phyloP scores from a whole-genome alignment of 2,329 filamentous ascomycete species.

The Stenocarpella maydis region DNA sequence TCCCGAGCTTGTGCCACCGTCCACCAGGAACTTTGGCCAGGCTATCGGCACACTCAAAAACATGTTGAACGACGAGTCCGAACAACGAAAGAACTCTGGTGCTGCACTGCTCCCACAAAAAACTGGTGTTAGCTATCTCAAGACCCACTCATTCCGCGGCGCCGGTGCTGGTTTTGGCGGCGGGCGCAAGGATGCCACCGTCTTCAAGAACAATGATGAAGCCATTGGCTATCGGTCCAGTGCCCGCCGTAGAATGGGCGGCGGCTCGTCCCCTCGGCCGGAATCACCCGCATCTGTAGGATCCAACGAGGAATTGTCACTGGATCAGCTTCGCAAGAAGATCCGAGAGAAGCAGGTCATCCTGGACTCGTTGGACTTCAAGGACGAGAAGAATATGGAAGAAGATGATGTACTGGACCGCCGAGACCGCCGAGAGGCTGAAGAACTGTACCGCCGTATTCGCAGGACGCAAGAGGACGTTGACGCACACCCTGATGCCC shows the following conservation, averaged over 20 bases:
- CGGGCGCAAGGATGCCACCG: conserved; percentile 89
- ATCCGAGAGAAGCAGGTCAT: conserved; percentile 94
- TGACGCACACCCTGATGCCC: conserved; percentile 84
- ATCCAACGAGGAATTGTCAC: conserved; percentile 80
- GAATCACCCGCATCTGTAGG: conserved; percentile 74
- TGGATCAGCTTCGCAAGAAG: conserved; percentile 91
- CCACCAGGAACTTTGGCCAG: conserved; percentile 89
- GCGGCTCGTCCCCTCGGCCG: conserved; percentile 79
- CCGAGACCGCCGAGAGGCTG: conserved; percentile 88
- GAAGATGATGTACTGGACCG: conserved; percentile 93
- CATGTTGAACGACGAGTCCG: conserved; percentile 87
- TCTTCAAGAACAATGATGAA: conserved; percentile 96
- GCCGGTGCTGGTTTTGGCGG: conserved; percentile 60
- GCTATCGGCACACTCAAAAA: conserved; percentile 94
- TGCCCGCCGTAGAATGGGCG: conserved; percentile 83
- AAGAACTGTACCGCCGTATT: conserved; percentile 93
- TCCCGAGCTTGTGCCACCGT: conserved; percentile 91
- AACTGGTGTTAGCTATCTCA: conserved; percentile 98
- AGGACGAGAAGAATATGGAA: conserved; percentile 87
- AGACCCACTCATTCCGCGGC: conserved; percentile 89
- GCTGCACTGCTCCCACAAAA: conserved; percentile 92
- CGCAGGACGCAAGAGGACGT: conserved; percentile 94
- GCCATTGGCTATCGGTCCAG: conserved; percentile 93
- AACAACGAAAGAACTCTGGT: conserved; percentile 86
- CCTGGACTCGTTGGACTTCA: conserved; percentile 94